Conservation (phyloP, 148 eudicot species). For the Vaccinium macrocarpon region DNA sequence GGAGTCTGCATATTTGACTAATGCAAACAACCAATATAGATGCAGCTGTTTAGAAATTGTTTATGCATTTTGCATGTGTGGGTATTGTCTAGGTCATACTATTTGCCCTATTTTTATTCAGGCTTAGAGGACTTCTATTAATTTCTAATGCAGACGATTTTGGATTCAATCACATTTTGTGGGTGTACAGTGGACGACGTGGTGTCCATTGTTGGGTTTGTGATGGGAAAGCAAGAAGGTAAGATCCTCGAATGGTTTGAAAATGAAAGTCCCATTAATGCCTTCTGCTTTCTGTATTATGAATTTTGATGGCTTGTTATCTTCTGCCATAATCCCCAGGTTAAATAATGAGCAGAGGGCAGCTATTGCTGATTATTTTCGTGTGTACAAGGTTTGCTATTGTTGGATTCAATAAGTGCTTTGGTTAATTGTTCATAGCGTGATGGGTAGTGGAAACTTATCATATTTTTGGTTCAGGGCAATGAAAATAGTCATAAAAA, state of each 20-base stretch:
- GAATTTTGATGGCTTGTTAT: constrained; percentile 12
- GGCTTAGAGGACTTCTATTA: constrained; percentile 13
- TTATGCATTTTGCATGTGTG: background rate
- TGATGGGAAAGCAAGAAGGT: constrained; percentile 97
- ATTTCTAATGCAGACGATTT: constrained; percentile 63
- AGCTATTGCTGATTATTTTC: constrained; percentile 76
- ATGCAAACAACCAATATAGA: background rate
- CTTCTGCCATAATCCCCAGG: constrained; percentile 37
- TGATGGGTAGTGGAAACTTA: background rate
- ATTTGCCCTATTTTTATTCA: background rate
- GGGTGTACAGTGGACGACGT: constrained; percentile 97
- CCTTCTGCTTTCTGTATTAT: background rate
- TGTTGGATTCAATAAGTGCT: background rate
- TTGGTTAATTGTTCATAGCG: constrained; percentile 2
- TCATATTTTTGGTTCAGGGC: constrained; percentile 43
- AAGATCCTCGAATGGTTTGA: constrained; percentile 6
- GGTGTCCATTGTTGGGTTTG: constrained; percentile 99
- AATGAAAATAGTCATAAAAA: constrained; percentile 65
- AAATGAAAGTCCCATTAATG: background rate
- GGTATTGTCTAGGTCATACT: background rate
- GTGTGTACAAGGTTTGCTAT: constrained; percentile 59
- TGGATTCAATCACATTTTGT: constrained; percentile 87
- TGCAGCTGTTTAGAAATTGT: background rate
- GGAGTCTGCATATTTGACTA: background rate
- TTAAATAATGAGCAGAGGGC: constrained; percentile 80